Conservation (phyloP, 164 flowering plant species). For the Magnolia changhungtana region DNA sequence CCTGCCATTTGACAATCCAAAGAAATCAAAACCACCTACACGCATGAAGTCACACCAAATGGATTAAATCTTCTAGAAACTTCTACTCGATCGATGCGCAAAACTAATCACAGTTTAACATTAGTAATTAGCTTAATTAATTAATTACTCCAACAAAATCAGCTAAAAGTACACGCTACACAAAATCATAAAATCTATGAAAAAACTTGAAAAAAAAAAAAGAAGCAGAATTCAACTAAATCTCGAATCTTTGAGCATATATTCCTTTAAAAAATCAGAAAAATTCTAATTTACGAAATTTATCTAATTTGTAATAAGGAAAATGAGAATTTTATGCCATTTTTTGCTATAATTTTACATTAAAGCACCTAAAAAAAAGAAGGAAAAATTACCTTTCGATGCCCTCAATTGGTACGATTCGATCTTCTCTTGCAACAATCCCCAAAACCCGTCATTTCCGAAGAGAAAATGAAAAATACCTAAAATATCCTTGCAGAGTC, state of each 20-base stretch:
- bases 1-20: slow-evolving; percentile 45
- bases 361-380: neutral
- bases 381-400: neutral
- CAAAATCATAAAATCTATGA: neutral
- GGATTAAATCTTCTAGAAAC: neutral
- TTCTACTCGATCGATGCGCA: neutral
- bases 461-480: neutral
- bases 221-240: neutral
- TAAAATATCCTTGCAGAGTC: neutral
- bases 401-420: neutral
- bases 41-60: neutral
- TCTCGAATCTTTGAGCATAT: neutral
- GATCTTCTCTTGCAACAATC: neutral
- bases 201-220: neutral
- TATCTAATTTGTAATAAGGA: neutral
- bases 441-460: neutral
- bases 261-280: neutral
- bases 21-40: slow-evolving; percentile 17
- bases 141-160: neutral
- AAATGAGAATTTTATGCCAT: neutral
- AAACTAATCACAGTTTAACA: neutral
- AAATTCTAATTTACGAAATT: neutral
- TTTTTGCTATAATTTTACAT: neutral
- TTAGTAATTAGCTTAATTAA: neutral
- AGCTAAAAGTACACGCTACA: neutral